phyloP scores from a whole-genome alignment of 2,329 filamentous ascomycete species.

The Metarhizium album region DNA sequence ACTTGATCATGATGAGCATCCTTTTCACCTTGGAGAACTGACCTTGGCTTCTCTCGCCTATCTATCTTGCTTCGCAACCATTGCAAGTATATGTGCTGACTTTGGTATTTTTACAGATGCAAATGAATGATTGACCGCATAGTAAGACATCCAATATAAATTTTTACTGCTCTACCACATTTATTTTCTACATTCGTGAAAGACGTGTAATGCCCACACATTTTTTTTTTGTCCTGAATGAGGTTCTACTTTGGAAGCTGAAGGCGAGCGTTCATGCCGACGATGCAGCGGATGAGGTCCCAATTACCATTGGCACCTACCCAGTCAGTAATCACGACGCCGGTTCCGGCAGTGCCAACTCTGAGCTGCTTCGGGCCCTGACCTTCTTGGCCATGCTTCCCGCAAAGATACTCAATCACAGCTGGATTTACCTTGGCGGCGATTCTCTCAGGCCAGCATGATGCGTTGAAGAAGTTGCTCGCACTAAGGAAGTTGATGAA shows the following conservation, averaged over 20 bases:
- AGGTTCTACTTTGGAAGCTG: conserved; percentile 31
- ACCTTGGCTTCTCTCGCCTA: conserved; percentile 16
- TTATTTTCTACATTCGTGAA: neutral
- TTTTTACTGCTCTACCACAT: neutral
- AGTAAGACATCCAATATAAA: neutral
- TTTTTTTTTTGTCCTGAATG: neutral
- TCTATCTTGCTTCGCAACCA: conserved; percentile 1
- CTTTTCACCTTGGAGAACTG: conserved; percentile 54
- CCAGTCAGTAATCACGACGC: conserved; percentile 89
- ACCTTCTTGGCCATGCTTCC: conserved; percentile 40
- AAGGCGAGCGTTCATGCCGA: conserved; percentile 77
- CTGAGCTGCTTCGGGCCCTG: conserved; percentile 38
- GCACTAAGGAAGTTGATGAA: conserved; percentile 87
- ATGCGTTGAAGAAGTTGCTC: conserved; percentile 87
- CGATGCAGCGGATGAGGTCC: conserved; percentile 78
- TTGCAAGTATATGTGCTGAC: neutral
- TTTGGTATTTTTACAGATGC: neutral
- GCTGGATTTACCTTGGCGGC: conserved; percentile 80
- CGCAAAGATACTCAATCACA: conserved; percentile 51
- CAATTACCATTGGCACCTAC: conserved; percentile 80
- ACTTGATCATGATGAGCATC: conserved; percentile 45
- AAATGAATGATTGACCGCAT: neutral
- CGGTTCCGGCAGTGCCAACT: conserved; percentile 65
- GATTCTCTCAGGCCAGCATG: conserved; percentile 89
- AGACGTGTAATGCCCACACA: neutral